These are phyloP conservation scores for Withania somnifera DNA, from an alignment of 305 asterid genomes.

Conservation along the genomic window DNA sequence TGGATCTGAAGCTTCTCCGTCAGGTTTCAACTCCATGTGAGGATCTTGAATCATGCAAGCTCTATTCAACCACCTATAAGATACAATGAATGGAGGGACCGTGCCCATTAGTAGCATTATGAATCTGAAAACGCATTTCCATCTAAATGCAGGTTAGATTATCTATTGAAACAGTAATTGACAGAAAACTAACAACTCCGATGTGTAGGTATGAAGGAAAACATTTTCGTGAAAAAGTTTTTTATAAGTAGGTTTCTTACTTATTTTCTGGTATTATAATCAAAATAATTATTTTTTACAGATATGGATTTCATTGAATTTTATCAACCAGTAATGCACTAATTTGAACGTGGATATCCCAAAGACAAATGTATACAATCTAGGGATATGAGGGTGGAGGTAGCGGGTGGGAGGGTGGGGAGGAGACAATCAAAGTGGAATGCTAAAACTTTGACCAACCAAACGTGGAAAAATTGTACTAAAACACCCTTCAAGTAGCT, in stretches of 20 bases:
- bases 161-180: background rate
- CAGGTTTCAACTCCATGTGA: background rate
- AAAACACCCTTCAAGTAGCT: background rate
- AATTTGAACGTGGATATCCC: too few species aligned
- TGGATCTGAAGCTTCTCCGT: slow-evolving; percentile 5
- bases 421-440: too few species aligned
- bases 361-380: too few species aligned
- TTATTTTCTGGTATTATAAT: too few species aligned
- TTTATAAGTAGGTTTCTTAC: too few species aligned
- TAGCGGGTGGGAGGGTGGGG: too few species aligned
- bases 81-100: background rate
- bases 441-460: too few species aligned
- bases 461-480: too few species aligned
- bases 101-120: background rate
- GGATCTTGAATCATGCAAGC: slow-evolving; percentile 1
- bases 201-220: background rate
- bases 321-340: too few species aligned
- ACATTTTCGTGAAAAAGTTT: background rate
- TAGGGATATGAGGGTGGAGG: too few species aligned
- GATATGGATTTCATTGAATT: too few species aligned
- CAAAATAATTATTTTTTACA: too few species aligned
- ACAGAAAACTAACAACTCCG: background rate
- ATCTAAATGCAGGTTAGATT: background rate
- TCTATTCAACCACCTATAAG: background rate
- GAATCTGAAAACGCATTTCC: background rate